Evolutionary conservation across 2,329 filamentous ascomycete genomes (phyloP), one percentile per base, ranked within the genome.

Genomic region (Pseudocercospora cruenta): DNA sequence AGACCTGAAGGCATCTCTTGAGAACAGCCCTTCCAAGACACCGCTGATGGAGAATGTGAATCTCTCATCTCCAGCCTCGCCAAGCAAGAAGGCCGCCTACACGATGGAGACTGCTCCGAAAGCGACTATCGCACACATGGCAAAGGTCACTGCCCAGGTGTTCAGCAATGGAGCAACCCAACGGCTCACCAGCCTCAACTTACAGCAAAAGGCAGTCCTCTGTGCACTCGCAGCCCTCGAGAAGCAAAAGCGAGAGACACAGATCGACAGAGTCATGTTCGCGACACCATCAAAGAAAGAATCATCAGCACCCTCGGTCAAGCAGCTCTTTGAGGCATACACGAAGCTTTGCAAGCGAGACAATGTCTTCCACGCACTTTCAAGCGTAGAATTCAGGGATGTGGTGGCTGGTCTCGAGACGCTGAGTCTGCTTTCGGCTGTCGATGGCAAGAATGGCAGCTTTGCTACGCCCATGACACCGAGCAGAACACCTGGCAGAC

Each of bases 161-260:
- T 97, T 99, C 79, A 92, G 91, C 77, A 94, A 97, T 72, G 94
- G 94, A 39, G 91, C 93, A 1, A 87, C 85, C 12, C 93, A 97
- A 73, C 88, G 95, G 65, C 87, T 99, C 14, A 90, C 91, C 78
- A 89, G 90, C 4, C 87, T 99, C 64, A 99, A 98, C 77, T 85
- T 99, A 2, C 96, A 99, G 77, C 95, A 99, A 79, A 98, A 97
- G 78, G 95, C 94, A 3, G 93, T 94, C 0, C 85, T 99, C 9
- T 99, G 95, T 80, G 88, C 94, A 0, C 84, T 99, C 14, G 86
- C 94, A 45, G 92, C 93, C 2, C 87, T 95, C n/a, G 94, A 97
- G 78, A 92, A 91, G 73, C 88, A 88, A 69, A 90, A 87, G 71
- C 84, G 87, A 58, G 81, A 76, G n/a, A 73, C 75, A 1, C 75